Conservation (phyloP, 768 basidiomycete genomes). For the Tylopilus sp. region DNA sequence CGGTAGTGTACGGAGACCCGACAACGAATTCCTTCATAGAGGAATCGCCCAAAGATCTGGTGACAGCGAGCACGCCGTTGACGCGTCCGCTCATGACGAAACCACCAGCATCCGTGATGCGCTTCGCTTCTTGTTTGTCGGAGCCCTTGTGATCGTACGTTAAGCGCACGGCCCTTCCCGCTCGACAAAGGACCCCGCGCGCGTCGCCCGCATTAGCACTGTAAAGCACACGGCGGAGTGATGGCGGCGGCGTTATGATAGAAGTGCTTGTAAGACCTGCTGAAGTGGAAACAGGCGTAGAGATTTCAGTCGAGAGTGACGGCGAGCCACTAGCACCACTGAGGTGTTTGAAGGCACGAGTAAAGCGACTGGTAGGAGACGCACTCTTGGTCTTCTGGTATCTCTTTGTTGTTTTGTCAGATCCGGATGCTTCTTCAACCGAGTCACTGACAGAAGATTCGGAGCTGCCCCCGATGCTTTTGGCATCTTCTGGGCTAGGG, state of each 20-base stretch:
- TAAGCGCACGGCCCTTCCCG: constrained; percentile 84
- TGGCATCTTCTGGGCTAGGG: constrained; percentile 32
- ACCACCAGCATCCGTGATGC: constrained; percentile 96
- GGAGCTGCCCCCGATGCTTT: constrained; percentile 34
- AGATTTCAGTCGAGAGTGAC: constrained; percentile 8
- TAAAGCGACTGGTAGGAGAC: constrained; percentile 47
- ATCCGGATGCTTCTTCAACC: constrained; percentile 31
- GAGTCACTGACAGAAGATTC: constrained; percentile 47
- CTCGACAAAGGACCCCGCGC: constrained; percentile 87
- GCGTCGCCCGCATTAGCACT: constrained; percentile 98
- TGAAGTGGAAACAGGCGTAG: constrained; percentile 11
- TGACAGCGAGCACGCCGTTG: constrained; percentile 96
- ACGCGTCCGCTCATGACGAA: constrained; percentile 99
- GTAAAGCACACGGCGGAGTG: constrained; percentile 77
- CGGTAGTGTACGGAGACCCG: constrained; percentile 97
- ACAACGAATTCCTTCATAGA: constrained; percentile 99
- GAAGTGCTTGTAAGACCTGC: constrained; percentile 30
- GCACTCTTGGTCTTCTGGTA: constrained; percentile 40
- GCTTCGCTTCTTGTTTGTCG: constrained; percentile 95
- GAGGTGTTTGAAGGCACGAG: constrained; percentile 53
- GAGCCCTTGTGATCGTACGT: constrained; percentile 99
- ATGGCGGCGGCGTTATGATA: constrained; percentile 42
- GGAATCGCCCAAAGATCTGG: constrained; percentile 91
- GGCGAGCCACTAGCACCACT: constrained; percentile 32
- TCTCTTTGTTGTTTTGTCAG: constrained; percentile 36